A percentile compares a stretch with the other conserved stretches of the same genome.
Evolutionary conservation across 306 rosid genomes (phyloP).

Genomic region (Coriaria nepalensis): DNA sequence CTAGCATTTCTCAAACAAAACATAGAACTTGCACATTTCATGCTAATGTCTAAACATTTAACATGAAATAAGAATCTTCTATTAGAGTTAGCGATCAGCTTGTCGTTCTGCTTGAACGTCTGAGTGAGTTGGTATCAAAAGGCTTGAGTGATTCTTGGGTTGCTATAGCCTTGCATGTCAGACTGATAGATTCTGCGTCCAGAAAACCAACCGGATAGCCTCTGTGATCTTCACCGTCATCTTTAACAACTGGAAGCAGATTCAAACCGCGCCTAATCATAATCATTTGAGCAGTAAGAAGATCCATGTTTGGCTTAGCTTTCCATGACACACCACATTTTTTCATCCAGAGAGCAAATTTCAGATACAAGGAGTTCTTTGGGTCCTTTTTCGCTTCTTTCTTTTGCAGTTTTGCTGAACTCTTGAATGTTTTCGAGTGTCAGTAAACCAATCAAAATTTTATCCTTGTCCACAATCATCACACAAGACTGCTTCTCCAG

Average conservation of each 20-base stretch:
- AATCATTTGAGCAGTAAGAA: constrained; percentile 48
- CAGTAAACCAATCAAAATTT: constrained; percentile 59
- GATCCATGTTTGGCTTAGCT: constrained; percentile 74
- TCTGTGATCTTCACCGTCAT: constrained; percentile 26
- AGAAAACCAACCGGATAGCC: constrained; percentile 66
- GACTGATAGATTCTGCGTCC: constrained; percentile 55
- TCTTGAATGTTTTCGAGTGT: constrained; percentile 63
- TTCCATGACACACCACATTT: constrained; percentile 58
- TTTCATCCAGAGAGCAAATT: constrained; percentile 46
- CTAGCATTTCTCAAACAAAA: too few species aligned
- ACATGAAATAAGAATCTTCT: too few species aligned
- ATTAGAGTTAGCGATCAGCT: too few species aligned
- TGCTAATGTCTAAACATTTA: too few species aligned
- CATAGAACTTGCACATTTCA: too few species aligned
- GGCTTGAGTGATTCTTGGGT: not conserved
- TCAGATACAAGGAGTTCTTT: constrained; percentile 72
- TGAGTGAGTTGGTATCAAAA: too few species aligned
- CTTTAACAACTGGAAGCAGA: constrained; percentile 55
- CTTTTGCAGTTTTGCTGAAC: constrained; percentile 37
- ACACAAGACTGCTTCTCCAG: constrained; percentile 81
- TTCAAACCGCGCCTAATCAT: constrained; percentile 52
- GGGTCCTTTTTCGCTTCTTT: constrained; percentile 30
- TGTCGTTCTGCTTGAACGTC: too few species aligned
- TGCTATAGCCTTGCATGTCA: constrained; percentile 59
- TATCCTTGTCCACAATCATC: constrained; percentile 51